Evolutionary conservation across 257 asterid species (phyloP).

Genomic region (Solanum gandarillasii): DNA sequence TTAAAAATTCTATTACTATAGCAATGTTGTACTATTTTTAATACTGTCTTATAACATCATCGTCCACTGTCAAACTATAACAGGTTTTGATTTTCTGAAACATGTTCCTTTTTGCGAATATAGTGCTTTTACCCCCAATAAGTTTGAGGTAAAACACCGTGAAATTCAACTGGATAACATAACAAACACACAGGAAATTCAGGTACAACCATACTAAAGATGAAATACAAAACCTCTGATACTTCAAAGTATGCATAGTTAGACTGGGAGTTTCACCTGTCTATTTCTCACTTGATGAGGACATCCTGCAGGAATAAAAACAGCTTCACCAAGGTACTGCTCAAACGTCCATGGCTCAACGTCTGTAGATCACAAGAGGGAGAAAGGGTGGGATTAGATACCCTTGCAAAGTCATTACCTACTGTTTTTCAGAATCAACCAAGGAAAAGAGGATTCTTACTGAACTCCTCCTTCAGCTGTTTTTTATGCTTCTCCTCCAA

Average conservation of each 20-base stretch:
- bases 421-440: background rate
- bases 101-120: background rate
- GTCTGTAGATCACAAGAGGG: conserved; percentile 5
- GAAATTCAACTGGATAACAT: background rate
- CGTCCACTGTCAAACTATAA: background rate
- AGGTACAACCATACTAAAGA: background rate
- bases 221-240: background rate
- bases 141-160: background rate
- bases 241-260: background rate
- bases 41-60: background rate
- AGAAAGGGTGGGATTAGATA: background rate
- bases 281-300: conserved; percentile 41
- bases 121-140: background rate
- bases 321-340: conserved; percentile 36
- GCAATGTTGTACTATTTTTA: background rate
- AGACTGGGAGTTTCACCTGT: conserved; percentile 16
- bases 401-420: background rate
- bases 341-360: conserved; percentile 41
- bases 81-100: background rate
- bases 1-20: background rate
- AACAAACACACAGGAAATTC: background rate
- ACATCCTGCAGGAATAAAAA: conserved; percentile 37
- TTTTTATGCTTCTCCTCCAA: conserved; percentile 31
- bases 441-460: conserved; percentile 9
- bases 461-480: conserved; percentile 28